Conservation (phyloP, 176 grass and related monocot genomes). For the Oryza coarctata region DNA sequence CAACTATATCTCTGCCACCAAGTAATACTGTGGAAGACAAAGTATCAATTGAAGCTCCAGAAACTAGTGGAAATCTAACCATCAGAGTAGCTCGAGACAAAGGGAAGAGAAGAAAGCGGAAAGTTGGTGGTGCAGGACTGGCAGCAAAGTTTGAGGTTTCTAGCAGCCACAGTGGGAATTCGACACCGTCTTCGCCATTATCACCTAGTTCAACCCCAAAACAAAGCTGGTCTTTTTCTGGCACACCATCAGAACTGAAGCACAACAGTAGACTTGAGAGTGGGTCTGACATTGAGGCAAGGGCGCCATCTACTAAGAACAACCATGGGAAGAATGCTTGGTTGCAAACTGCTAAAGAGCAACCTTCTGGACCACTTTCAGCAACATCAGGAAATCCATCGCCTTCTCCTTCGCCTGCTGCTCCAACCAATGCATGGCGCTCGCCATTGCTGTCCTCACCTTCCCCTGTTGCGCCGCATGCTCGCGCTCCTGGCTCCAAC, state of each 20-base stretch:
- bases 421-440: constrained; percentile 21
- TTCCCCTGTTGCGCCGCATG: constrained; percentile 53
- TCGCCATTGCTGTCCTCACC: constrained; percentile 35
- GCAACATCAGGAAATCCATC: constrained; percentile 32
- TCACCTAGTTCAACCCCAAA: constrained; percentile 78
- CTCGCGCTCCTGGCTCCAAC: constrained; percentile 82
- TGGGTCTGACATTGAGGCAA: constrained; percentile 36
- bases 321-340: constrained; percentile 30
- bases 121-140: constrained; percentile 44
- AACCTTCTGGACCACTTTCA: constrained; percentile 32
- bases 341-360: constrained; percentile 33
- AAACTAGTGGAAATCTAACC: constrained; percentile 63
- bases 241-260: constrained; percentile 40
- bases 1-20: constrained; percentile 17
- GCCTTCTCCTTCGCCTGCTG: constrained; percentile 28
- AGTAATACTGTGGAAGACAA: constrained; percentile 48
- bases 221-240: constrained; percentile 51
- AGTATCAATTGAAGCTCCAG: constrained; percentile 34
- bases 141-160: constrained; percentile 85
- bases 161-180: constrained; percentile 93
- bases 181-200: constrained; percentile 76
- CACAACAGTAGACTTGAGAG: constrained; percentile 39
- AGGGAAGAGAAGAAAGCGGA: constrained; percentile 59
- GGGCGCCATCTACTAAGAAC: constrained; percentile 28
- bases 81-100: constrained; percentile 71